Evolutionary conservation across 1,284 basidiomycete species (phyloP).

Genomic region (Ceratobasidium sp.): DNA sequence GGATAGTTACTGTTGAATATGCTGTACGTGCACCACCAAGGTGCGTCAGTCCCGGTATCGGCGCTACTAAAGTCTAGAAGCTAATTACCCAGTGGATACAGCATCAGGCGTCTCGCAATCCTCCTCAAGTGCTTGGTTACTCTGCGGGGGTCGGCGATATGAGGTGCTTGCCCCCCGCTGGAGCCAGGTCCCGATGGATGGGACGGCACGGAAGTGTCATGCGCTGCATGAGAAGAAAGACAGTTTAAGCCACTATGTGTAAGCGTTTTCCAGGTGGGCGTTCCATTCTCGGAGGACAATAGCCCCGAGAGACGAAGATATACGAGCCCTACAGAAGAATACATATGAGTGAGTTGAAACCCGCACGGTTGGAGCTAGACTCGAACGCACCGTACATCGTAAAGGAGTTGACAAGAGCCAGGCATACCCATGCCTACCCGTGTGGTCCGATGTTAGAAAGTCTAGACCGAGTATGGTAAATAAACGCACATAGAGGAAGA

Average conservation of each 20-base stretch:
- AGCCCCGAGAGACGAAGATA: conserved; percentile 27
- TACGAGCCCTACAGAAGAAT: conserved; percentile 1
- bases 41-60: background rate
- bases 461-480: too few species aligned
- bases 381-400: too few species aligned
- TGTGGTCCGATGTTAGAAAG: too few species aligned
- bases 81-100: conserved; percentile 24
- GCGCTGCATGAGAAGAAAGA: background rate
- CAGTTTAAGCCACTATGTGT: background rate
- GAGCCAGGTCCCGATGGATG: conserved; percentile 14
- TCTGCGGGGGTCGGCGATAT: conserved; percentile 7
- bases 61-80: background rate
- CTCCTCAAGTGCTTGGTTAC: conserved; percentile 30
- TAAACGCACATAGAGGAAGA: too few species aligned
- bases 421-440: too few species aligned
- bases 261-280: background rate
- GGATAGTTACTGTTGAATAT: conserved; percentile 37
- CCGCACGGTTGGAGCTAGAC: too few species aligned
- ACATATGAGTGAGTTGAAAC: too few species aligned
- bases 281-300: conserved; percentile 10
- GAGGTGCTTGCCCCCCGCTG: background rate
- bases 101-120: conserved; percentile 24
- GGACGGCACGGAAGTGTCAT: background rate
- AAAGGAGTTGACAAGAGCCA: too few species aligned
- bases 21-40: too few species aligned